Conservation (phyloP, 352 stramenopile species). For the Pseudoperonospora humuli region DNA sequence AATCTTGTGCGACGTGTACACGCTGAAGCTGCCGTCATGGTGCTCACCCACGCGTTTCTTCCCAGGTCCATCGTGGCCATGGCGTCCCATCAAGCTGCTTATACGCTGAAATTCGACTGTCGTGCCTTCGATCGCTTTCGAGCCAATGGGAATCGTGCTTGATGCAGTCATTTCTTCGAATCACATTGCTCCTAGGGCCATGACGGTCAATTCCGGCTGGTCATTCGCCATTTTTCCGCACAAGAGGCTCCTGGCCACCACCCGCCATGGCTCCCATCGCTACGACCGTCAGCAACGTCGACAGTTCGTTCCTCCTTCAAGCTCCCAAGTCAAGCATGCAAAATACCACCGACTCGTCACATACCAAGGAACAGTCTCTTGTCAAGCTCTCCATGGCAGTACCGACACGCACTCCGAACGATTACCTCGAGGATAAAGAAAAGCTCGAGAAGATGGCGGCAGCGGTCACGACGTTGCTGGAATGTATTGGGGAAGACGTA, state of each 20-base stretch:
- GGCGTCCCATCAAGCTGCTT: conserved; percentile 8
- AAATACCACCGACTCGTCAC: conserved; percentile 16
- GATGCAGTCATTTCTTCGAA: conserved; percentile 1
- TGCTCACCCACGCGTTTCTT: conserved; percentile 71
- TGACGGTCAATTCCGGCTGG: conserved; percentile 6
- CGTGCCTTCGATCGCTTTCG: background rate
- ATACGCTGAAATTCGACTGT: background rate
- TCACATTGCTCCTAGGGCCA: background rate
- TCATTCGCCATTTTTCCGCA: conserved; percentile 5
- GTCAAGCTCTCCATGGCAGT: conserved; percentile 61
- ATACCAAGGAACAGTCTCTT: conserved; percentile 18
- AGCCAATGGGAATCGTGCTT: background rate
- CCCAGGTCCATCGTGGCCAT: conserved; percentile 7
- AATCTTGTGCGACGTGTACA: conserved; percentile 91
- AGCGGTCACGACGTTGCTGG: conserved; percentile 88
- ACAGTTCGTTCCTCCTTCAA: conserved; percentile 14
- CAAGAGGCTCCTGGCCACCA: conserved; percentile 7
- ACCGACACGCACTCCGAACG: conserved; percentile 38
- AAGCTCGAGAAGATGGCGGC: conserved; percentile 91
- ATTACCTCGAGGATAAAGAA: conserved; percentile 64
- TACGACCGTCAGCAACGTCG: conserved; percentile 20
- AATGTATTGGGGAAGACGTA: conserved; percentile 93
- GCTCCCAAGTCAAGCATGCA: conserved; percentile 28
- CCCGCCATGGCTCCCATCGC: conserved; percentile 37
- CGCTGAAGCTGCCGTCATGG: conserved; percentile 78